Evolutionary conservation across 768 basidiomycete genomes (phyloP).

Genomic region (Phylloporus sp.): DNA sequence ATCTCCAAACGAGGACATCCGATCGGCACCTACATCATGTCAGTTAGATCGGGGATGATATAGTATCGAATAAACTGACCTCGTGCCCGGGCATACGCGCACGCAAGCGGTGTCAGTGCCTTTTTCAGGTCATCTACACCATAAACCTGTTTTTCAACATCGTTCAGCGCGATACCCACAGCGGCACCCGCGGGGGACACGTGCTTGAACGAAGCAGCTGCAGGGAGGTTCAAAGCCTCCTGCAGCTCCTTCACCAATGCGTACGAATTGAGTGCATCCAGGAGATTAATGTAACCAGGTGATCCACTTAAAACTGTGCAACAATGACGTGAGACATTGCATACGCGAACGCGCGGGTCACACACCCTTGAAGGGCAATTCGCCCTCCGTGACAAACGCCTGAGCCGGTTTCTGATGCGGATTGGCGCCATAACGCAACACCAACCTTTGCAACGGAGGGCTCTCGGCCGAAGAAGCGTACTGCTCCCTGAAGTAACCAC

Average conservation of each 20-base stretch:
- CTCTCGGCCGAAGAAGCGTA: conserved; percentile 86
- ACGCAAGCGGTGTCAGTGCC: conserved; percentile 81
- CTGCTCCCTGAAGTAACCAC: conserved; percentile 93
- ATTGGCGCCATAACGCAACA: conserved; percentile 93
- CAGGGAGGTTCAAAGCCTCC: conserved; percentile 81
- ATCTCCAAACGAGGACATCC: conserved; percentile 99
- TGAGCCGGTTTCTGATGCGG: conserved; percentile 99
- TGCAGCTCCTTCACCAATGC: conserved; percentile 93
- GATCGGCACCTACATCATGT: conserved; percentile 71
- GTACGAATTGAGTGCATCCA: conserved; percentile 96
- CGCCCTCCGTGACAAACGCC: conserved; percentile 85
- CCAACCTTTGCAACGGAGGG: conserved; percentile 74
- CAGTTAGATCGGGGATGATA: conserved; percentile 2
- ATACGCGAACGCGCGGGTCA: not conserved
- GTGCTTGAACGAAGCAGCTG: conserved; percentile 99
- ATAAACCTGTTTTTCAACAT: conserved; percentile 88
- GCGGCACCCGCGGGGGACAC: conserved; percentile 98
- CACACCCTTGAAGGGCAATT: conserved; percentile 89
- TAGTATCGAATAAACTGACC: conserved; percentile 43
- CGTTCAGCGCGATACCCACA: conserved; percentile 79
- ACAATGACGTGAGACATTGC: conserved; percentile 1
- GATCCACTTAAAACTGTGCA: conserved; percentile 80
- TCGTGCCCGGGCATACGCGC: conserved; percentile 93
- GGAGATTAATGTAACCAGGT: conserved; percentile 97
- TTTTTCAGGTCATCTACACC: conserved; percentile 95